phyloP scores from a whole-genome alignment of 2,329 filamentous ascomycete genomes.

The Ophiostoma himal-ulmi region DNA sequence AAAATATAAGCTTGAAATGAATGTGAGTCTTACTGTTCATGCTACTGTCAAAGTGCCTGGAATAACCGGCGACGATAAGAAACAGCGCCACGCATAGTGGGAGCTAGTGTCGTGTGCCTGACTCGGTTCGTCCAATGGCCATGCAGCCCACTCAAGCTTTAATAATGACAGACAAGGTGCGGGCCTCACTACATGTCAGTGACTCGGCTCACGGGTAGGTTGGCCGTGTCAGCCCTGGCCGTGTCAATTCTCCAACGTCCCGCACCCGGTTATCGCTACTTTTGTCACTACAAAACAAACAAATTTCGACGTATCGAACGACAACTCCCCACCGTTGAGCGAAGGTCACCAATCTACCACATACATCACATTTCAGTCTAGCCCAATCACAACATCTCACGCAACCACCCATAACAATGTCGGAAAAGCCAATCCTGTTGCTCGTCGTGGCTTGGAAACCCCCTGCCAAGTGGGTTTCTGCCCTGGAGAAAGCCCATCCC shows the following conservation, averaged over 20 bases:
- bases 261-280: background rate
- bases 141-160: background rate
- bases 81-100: background rate
- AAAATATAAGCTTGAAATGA: too few relatives aligned
- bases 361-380: background rate
- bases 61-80: background rate
- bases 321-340: background rate
- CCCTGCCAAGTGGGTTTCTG: background rate
- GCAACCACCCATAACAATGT: background rate
- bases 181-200: background rate
- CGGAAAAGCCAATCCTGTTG: background rate
- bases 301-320: background rate
- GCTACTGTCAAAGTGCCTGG: background rate
- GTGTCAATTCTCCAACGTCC: background rate
- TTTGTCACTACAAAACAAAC: background rate
- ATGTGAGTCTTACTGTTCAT: too few relatives aligned
- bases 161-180: background rate
- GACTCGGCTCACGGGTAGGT: background rate
- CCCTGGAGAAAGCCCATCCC: background rate
- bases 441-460: background rate
- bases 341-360: background rate
- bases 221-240: background rate
- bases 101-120: background rate
- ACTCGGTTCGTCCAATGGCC: background rate
- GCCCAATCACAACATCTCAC: background rate